A percentile compares a stretch with the other conserved stretches of the same genome.
Conservation (phyloP, 2,329 filamentous ascomycete genomes). For the Tolypocladium nubicola region DNA sequence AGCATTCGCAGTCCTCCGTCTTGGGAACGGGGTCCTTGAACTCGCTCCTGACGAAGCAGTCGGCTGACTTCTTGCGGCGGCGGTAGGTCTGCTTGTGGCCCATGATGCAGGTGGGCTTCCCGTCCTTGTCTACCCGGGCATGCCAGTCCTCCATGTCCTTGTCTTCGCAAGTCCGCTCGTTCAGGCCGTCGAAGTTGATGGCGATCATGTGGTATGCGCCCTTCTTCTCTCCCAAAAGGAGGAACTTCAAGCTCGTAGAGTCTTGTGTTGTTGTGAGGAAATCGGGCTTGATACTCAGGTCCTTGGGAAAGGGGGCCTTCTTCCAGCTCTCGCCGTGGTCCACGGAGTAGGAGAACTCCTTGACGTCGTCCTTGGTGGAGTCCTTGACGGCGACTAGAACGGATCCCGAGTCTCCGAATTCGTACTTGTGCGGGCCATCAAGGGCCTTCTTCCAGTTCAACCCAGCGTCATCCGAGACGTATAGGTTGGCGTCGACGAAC, state of each 20-base stretch:
- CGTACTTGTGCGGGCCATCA: conserved; percentile 83
- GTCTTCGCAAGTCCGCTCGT: conserved; percentile 68
- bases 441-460: conserved; percentile 69
- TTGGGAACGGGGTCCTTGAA: conserved; percentile 69
- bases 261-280: conserved; percentile 83
- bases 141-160: conserved; percentile 82
- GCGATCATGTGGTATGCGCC: conserved; percentile 55
- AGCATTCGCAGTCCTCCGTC: conserved; percentile 70
- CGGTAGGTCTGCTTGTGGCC: conserved; percentile 83
- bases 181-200: conserved; percentile 73
- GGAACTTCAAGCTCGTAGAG: conserved; percentile 84
- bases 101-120: conserved; percentile 84
- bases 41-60: conserved; percentile 80
- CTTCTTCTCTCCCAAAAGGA: conserved; percentile 57
- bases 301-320: conserved; percentile 54
- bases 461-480: conserved; percentile 84
- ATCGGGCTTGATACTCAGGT: conserved; percentile 56
- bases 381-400: conserved; percentile 77
- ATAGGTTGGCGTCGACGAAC: conserved; percentile 69
- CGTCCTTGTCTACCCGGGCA: conserved; percentile 70
- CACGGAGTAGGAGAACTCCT: conserved; percentile 63
- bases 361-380: conserved; percentile 49
- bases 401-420: conserved; percentile 89
- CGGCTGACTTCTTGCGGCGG: conserved; percentile 74
- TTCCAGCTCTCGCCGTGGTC: conserved; percentile 85